Conservation (phyloP, 139 green algal species). For the Picochlorum sp. region DNA sequence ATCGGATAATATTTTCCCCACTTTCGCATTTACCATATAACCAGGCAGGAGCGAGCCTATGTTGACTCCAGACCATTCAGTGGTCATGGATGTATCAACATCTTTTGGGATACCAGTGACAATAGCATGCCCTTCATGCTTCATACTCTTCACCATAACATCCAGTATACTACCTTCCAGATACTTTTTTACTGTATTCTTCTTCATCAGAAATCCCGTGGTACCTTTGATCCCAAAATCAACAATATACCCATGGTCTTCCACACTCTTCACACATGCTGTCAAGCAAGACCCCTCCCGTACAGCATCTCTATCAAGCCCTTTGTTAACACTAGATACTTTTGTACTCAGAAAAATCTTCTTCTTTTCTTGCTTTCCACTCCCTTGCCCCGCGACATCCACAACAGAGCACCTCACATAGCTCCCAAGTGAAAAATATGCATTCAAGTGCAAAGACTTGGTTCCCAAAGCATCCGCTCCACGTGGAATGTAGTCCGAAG, state of each 20-base stretch:
- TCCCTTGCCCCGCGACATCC: conserved; percentile 2
- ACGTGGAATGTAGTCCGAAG: conserved; percentile 54
- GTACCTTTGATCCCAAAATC: conserved; percentile 69
- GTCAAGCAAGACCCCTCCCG: conserved; percentile 36
- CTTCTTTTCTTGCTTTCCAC: conserved; percentile 32
- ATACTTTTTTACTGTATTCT: conserved; percentile 20
- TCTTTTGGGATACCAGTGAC: conserved; percentile 21
- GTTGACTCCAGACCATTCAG: conserved; percentile 50
- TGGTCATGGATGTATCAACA: conserved; percentile 16
- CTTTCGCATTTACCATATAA: conserved; percentile 58
- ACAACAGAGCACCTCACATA: conserved; percentile 59
- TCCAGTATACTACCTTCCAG: conserved; percentile 43
- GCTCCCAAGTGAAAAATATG: conserved; percentile 63
- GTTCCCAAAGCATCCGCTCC: conserved; percentile 13
- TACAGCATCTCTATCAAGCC: conserved; percentile 25
- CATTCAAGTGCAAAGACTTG: conserved; percentile 17
- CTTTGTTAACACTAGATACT: conserved; percentile 32
- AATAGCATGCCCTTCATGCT: conserved; percentile 17
- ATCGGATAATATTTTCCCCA: conserved; percentile 53
- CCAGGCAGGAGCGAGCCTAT: conserved; percentile 69
- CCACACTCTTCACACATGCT: conserved; percentile 63
- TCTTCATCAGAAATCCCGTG: conserved; percentile 52
- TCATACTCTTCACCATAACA: conserved; percentile 28
- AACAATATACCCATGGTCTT: conserved; percentile 86
- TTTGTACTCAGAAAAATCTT: conserved; percentile 44